phyloP scores from a whole-genome alignment of 1,284 basidiomycete species.

The Chondrostereum purpureum region DNA sequence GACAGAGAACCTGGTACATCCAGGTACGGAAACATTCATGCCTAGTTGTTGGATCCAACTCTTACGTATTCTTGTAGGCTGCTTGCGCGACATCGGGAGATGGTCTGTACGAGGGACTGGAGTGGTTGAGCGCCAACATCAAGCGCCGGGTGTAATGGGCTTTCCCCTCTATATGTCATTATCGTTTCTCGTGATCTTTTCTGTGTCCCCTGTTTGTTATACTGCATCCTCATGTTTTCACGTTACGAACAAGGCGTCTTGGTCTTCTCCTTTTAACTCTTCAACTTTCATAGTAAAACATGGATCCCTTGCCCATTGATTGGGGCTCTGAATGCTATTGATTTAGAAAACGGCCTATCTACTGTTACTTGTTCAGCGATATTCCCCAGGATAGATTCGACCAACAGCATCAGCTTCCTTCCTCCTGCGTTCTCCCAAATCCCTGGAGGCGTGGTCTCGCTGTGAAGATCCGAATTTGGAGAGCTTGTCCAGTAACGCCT shows the following conservation, averaged over 20 bases:
- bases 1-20: slow-evolving; percentile 98
- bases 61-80: slow-evolving; percentile 65
- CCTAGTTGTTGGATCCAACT: slow-evolving; percentile 12
- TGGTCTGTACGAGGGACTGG: slow-evolving; percentile 97
- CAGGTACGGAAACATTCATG: slow-evolving; percentile 82
- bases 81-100: slow-evolving; percentile 99
- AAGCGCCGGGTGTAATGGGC: slow-evolving; percentile 68
- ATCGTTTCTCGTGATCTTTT: slow-evolving; percentile 16
- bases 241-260: slow-evolving; percentile 18
- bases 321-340: neutral
- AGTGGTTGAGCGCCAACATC: slow-evolving; percentile 91
- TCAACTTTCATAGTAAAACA: slow-evolving; percentile 15
- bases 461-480: slow-evolving; percentile 60
- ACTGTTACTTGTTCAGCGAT: slow-evolving; percentile 28
- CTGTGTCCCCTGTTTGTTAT: slow-evolving; percentile 8
- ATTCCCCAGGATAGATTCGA: slow-evolving; percentile 61
- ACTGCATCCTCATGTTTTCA: slow-evolving; percentile 9
- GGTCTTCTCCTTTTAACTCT: slow-evolving; percentile 20
- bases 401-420: slow-evolving; percentile 78
- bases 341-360: slow-evolving; percentile 3
- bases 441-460: slow-evolving; percentile 49
- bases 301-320: slow-evolving; percentile 13
- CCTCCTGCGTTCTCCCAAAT: slow-evolving; percentile 63
- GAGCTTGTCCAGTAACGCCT: slow-evolving; percentile 76
- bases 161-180: slow-evolving; percentile 23